Evolutionary conservation across 164 flowering plant genomes (phyloP).

Genomic region (Umbilicus rupestris): DNA sequence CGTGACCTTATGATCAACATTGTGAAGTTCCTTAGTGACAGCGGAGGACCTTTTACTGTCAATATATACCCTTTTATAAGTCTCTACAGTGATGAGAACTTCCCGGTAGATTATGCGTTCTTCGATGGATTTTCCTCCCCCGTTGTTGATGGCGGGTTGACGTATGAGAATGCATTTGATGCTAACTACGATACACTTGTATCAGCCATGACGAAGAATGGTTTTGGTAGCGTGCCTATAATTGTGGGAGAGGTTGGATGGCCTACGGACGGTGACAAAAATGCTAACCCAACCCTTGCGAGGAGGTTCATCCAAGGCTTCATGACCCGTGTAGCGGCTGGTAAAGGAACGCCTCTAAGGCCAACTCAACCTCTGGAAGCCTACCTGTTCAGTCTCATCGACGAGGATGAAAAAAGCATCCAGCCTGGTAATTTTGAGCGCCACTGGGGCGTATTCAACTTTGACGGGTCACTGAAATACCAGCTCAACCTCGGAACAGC

Average conservation of each 20-base stretch:
- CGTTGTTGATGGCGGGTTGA: constrained; percentile 10
- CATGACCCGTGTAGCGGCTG: constrained; percentile 7
- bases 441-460: constrained; percentile 17
- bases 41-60: constrained; percentile 14
- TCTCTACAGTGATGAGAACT: constrained; percentile 11
- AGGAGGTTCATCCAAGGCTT: constrained; percentile 16
- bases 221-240: constrained; percentile 12
- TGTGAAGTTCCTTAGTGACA: constrained; percentile 16
- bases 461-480: constrained; percentile 14
- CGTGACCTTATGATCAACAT: constrained; percentile 15
- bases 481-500: constrained; percentile 4
- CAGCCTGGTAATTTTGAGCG: constrained; percentile 17
- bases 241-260: constrained; percentile 17
- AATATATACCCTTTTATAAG: constrained; percentile 21
- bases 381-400: constrained; percentile 17
- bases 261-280: constrained; percentile 15
- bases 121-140: constrained; percentile 13
- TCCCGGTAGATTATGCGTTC: constrained; percentile 17
- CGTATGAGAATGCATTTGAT: constrained; percentile 15
- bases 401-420: constrained; percentile 18
- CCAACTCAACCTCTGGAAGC: constrained; percentile 14
- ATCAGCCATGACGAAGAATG: constrained; percentile 13
- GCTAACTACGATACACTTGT: constrained; percentile 16
- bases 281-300: constrained; percentile 12
- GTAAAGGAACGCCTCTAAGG: constrained; percentile 14